Conservation (phyloP, 345 rosid genomes). For the Eucalyptus cloeziana region DNA sequence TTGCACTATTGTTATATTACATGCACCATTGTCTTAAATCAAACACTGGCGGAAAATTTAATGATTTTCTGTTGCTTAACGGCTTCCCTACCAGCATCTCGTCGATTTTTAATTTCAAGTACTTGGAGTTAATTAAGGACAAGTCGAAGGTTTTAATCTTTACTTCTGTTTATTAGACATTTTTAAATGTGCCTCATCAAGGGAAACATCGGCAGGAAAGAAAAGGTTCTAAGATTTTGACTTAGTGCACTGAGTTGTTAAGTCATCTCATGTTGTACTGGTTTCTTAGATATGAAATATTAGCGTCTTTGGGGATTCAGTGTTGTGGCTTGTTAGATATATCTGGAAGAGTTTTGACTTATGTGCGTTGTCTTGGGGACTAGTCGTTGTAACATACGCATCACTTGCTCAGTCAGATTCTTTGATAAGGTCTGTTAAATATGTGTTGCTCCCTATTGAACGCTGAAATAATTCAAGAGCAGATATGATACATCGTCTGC, state of each 20-base stretch:
- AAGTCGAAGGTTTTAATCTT: not conserved
- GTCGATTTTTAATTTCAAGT: not conserved
- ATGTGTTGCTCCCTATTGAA: not conserved
- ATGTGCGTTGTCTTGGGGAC: not conserved
- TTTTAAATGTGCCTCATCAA: not conserved
- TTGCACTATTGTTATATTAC: not conserved
- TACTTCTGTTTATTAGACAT: not conserved
- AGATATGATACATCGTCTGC: not conserved
- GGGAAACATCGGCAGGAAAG: not conserved
- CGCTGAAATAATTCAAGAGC: not conserved
- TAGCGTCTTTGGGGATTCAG: not conserved
- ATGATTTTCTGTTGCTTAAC: not conserved
- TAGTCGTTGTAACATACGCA: not conserved
- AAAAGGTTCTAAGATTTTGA: not conserved
- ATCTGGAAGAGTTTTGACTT: not conserved
- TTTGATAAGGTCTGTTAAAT: not conserved
- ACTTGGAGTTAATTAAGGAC: not conserved
- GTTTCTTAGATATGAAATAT: not conserved
- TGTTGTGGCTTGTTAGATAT: not conserved
- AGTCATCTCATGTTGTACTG: not conserved
- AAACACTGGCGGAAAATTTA: not conserved
- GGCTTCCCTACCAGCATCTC: not conserved
- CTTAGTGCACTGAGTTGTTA: not conserved
- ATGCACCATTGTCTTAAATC: not conserved
- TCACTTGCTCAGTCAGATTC: not conserved